Percentiles rank a stretch among this genome's conserved stretches.
Conservation (phyloP, 2,329 filamentous ascomycete genomes). For the Penicillium sclerotigenum region DNA sequence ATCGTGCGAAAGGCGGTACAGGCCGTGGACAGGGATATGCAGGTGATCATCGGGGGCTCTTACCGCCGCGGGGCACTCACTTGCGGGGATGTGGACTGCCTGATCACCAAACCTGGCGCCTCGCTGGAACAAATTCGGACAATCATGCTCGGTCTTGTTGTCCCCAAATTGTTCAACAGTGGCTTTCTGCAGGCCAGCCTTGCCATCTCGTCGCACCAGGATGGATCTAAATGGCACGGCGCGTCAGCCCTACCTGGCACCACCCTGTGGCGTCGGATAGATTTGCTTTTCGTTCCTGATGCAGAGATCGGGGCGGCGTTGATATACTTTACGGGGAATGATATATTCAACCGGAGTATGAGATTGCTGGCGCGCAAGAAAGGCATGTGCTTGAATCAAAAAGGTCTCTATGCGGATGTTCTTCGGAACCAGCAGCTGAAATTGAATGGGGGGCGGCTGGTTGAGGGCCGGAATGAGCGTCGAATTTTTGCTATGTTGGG, state of each 20-base stretch:
- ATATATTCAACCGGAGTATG: constrained; percentile 89
- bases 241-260: constrained; percentile 66
- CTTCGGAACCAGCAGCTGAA: constrained; percentile 59
- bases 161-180: constrained; percentile 57
- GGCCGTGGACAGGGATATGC: constrained; percentile 60
- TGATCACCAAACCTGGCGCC: constrained; percentile 69
- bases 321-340: constrained; percentile 94
- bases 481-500: constrained; percentile 77
- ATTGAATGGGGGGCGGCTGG: constrained; percentile 63
- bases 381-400: constrained; percentile 80
- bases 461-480: constrained; percentile 73
- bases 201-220: constrained; percentile 53
- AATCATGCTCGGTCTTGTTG: constrained; percentile 61
- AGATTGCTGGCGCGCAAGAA: constrained; percentile 75
- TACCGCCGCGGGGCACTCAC: constrained; percentile 74
- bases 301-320: constrained; percentile 77
- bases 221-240: constrained; percentile 83
- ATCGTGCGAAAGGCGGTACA: constrained; percentile 61
- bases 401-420: constrained; percentile 71
- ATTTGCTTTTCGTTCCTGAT: constrained; percentile 78
- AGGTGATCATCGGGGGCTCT: constrained; percentile 76
- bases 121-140: constrained; percentile 56
- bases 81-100: constrained; percentile 80
- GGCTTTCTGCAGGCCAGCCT: constrained; percentile 70
- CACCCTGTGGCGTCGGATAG: constrained; percentile 72